These are phyloP conservation scores for Cladobotryum protrusum DNA, from an alignment of 2,329 filamentous ascomycete species.

Conservation along the genomic window DNA sequence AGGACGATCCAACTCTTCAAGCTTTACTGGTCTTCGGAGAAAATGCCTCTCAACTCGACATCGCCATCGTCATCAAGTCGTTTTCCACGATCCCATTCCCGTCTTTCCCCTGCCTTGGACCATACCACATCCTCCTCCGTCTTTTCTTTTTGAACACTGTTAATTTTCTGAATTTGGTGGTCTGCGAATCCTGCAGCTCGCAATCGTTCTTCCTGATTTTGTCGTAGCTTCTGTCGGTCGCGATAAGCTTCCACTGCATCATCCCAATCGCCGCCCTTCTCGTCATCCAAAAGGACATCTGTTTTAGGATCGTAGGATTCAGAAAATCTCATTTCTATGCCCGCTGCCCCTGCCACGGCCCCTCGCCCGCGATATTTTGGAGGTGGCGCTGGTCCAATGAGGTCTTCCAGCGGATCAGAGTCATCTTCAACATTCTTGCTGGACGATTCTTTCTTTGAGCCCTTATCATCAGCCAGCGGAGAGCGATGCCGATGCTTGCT, in stretches of 20 bases:
- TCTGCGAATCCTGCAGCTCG: slow-evolving; percentile 73
- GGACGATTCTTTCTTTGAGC: slow-evolving; percentile 4
- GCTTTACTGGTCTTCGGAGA: slow-evolving; percentile 12
- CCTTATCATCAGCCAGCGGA: slow-evolving; percentile 6
- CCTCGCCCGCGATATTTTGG: slow-evolving; percentile 60
- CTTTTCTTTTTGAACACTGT: slow-evolving; percentile 46
- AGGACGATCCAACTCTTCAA: neutral
- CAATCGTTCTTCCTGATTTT: slow-evolving; percentile 68
- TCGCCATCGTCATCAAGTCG: slow-evolving; percentile 5
- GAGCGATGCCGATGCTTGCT: slow-evolving; percentile 30
- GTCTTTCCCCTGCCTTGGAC: slow-evolving; percentile 59
- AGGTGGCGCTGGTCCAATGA: slow-evolving; percentile 68
- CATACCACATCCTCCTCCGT: slow-evolving; percentile 63
- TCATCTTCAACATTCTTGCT: slow-evolving; percentile 15
- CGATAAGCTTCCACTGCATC: slow-evolving; percentile 70
- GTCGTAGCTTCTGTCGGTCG: slow-evolving; percentile 72
- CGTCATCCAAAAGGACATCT: slow-evolving; percentile 38
- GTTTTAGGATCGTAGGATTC: slow-evolving; percentile 52
- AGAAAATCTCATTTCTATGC: slow-evolving; percentile 77
- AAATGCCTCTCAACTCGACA: slow-evolving; percentile 6
- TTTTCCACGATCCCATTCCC: slow-evolving; percentile 57
- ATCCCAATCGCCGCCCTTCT: slow-evolving; percentile 62
- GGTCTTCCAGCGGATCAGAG: slow-evolving; percentile 68
- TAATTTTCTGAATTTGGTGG: slow-evolving; percentile 56
- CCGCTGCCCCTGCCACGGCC: slow-evolving; percentile 51